These are phyloP conservation scores for Galeopsis tetrahit DNA, from an alignment of 257 asterid species.

Conservation along the genomic window DNA sequence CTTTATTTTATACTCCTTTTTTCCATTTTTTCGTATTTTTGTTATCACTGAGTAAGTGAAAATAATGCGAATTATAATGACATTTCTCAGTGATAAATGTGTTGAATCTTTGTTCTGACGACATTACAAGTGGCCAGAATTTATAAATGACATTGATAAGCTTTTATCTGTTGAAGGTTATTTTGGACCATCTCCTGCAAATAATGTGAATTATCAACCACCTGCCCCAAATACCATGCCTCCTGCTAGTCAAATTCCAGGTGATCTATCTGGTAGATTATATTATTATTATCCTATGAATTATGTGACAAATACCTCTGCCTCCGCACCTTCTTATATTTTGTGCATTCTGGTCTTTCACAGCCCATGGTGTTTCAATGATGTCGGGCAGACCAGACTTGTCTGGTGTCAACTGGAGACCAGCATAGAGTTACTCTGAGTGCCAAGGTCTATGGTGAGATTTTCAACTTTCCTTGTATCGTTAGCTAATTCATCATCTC, in stretches of 20 bases:
- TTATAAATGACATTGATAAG: constrained; percentile 11
- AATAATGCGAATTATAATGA: no score
- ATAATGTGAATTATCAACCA: constrained; percentile 39
- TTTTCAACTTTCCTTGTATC: constrained; percentile 14
- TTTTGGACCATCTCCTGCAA: constrained; percentile 42
- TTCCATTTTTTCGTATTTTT: not conserved
- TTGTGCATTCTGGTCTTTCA: constrained; percentile 17
- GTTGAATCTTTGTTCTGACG: constrained; percentile 11
- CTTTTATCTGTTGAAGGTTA: constrained; percentile 42
- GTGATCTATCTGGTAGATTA: constrained; percentile 32
- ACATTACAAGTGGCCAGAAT: not conserved
- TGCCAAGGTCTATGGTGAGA: constrained; percentile 33
- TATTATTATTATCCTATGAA: not conserved
- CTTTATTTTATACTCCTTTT: not conserved
- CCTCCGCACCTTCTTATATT: constrained; percentile 20
- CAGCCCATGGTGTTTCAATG: constrained; percentile 48
- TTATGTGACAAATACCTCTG: constrained; percentile 7
- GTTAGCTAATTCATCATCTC: constrained; percentile 9
- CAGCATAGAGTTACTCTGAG: constrained; percentile 35
- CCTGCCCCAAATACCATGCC: constrained; percentile 41
- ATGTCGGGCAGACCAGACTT: constrained; percentile 46
- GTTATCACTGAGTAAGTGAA: no score
- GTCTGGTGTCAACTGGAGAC: constrained; percentile 47
- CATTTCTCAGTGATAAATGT: constrained; percentile 8
- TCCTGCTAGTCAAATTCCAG: constrained; percentile 41